Percentiles rank a stretch among this genome's conserved stretches.
Conservation (phyloP, 805 yeast genomes). For the Lipomyces sp. region DNA sequence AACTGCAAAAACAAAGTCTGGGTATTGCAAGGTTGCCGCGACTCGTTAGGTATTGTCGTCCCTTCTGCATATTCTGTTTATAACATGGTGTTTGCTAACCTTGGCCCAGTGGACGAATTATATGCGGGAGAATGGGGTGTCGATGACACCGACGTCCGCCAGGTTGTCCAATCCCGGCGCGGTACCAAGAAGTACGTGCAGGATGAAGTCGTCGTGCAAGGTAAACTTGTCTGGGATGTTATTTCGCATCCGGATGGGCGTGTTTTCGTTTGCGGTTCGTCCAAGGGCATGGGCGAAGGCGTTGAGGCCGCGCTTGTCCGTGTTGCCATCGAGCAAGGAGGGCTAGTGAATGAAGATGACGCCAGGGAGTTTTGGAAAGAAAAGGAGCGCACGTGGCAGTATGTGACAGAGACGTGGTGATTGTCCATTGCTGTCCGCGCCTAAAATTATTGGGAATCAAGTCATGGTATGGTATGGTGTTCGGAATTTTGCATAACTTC, state of each 20-base stretch:
- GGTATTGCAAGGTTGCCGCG: conserved; percentile 35
- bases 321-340: conserved; percentile 29
- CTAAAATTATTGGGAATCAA: too few relatives aligned
- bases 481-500: too few relatives aligned
- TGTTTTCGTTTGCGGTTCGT: conserved; percentile 33
- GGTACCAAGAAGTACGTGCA: conserved; percentile 32
- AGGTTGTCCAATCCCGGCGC: conserved; percentile 33
- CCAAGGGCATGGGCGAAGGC: conserved; percentile 34
- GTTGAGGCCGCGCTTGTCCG: conserved; percentile 29
- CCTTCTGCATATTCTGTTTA: background rate
- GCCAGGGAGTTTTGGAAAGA: conserved; percentile 31
- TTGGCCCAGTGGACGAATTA: conserved; percentile 29
- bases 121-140: conserved; percentile 35
- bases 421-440: too few relatives aligned
- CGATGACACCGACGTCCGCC: conserved; percentile 27
- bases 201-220: conserved; percentile 30
- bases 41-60: conserved; percentile 20
- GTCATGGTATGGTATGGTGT: too few relatives aligned
- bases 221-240: conserved; percentile 32
- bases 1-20: conserved; percentile 33
- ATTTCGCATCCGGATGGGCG: conserved; percentile 33
- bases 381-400: conserved; percentile 25
- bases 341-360: conserved; percentile 18
- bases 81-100: background rate
- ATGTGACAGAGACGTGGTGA: conserved; percentile 28